These are phyloP conservation scores for Neofusicoccum kwambonambiense DNA, from an alignment of 2,329 filamentous ascomycete species.

Conservation along the genomic window DNA sequence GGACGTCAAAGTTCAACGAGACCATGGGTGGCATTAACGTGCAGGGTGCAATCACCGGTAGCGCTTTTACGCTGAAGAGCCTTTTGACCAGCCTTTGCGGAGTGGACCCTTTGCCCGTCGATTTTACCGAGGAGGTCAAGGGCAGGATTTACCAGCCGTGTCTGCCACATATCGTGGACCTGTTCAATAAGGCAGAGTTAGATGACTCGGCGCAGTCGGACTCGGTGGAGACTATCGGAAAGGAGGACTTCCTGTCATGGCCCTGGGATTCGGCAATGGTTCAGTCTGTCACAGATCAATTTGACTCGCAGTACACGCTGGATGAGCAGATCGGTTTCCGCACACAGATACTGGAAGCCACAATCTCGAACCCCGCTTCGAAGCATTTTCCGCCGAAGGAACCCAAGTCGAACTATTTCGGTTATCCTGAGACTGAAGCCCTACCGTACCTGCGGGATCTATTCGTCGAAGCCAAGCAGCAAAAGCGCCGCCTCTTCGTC, in stretches of 20 bases:
- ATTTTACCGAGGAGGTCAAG: slow-evolving; percentile 39
- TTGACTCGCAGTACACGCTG: slow-evolving; percentile 37
- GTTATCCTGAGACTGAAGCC: slow-evolving; percentile 42
- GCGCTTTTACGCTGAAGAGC: slow-evolving; percentile 41
- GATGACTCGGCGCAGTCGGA: neutral
- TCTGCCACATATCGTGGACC: slow-evolving; percentile 37
- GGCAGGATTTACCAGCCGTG: slow-evolving; percentile 43
- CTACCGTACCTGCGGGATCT: slow-evolving; percentile 40
- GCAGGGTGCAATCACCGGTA: slow-evolving; percentile 39
- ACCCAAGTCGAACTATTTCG: slow-evolving; percentile 45
- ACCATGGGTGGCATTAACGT: slow-evolving; percentile 26
- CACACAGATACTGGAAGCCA: neutral
- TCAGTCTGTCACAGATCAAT: slow-evolving; percentile 41
- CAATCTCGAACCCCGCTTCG: slow-evolving; percentile 27
- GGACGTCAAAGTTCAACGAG: slow-evolving; percentile 2
- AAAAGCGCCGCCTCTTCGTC: slow-evolving; percentile 35
- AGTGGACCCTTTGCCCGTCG: slow-evolving; percentile 40
- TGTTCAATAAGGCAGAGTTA: slow-evolving; percentile 32
- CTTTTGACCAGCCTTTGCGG: slow-evolving; percentile 41
- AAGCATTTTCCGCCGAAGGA: slow-evolving; percentile 32
- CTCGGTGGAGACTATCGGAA: neutral
- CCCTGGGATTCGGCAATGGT: slow-evolving; percentile 25
- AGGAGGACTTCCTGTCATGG: slow-evolving; percentile 5
- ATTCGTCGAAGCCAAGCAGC: slow-evolving; percentile 30
- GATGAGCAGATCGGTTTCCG: slow-evolving; percentile 39